These are phyloP conservation scores for Polytrichum formosum DNA, from an alignment of 225 moss, liverwort and hornwort species.

Conservation along the genomic window DNA sequence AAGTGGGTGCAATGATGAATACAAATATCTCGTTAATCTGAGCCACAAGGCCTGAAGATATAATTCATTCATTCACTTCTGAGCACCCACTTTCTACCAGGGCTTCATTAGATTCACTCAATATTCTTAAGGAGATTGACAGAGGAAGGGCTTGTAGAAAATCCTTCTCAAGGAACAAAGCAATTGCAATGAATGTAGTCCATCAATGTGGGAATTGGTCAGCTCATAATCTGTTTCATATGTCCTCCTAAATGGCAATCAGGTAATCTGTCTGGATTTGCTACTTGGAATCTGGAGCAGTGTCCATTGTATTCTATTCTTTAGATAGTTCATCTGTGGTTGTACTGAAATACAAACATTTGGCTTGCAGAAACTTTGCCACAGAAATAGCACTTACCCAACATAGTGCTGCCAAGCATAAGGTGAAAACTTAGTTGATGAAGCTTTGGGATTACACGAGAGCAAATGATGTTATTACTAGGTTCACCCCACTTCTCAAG, in stretches of 20 bases:
- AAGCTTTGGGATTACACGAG: neutral
- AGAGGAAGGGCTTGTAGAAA: neutral
- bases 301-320: too few relatives aligned
- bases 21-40: constrained; percentile 36
- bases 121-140: neutral
- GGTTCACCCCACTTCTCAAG: too few relatives aligned
- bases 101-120: neutral
- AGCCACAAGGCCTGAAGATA: constrained; percentile 15
- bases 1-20: constrained; percentile 22
- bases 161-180: too few relatives aligned
- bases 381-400: constrained; percentile 34
- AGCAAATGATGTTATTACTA: neutral
- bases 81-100: constrained; percentile 19
- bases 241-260: neutral
- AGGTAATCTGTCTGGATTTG: too few relatives aligned
- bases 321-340: too few relatives aligned
- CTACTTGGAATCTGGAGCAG: too few relatives aligned
- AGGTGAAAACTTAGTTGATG: constrained; percentile 1
- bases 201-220: too few relatives aligned
- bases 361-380: constrained; percentile 32
- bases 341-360: too few relatives aligned
- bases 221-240: too few relatives aligned
- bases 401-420: constrained; percentile 49
- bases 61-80: constrained; percentile 17
- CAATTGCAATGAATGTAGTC: too few relatives aligned